Evolutionary conservation across 2,329 filamentous ascomycete genomes (phyloP).

Genomic region (Grosmannia huntii): DNA sequence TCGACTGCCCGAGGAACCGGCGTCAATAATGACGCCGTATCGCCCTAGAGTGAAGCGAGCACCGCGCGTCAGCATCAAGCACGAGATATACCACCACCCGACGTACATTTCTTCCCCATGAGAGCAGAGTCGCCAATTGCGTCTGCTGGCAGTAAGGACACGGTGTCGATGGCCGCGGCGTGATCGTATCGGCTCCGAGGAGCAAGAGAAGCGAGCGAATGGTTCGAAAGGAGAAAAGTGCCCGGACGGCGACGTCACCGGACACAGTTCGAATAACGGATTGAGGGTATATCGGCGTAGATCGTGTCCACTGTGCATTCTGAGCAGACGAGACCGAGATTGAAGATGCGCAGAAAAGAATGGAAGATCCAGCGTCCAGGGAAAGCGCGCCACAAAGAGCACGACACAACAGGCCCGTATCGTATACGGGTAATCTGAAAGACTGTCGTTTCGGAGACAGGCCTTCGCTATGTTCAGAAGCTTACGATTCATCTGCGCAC

Average conservation of each 20-base stretch:
- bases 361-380: background rate
- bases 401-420: background rate
- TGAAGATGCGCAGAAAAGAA: background rate
- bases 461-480: no score
- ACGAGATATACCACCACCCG: background rate
- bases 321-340: background rate
- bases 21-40: slow-evolving; percentile 94
- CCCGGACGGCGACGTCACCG: background rate
- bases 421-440: background rate
- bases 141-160: background rate
- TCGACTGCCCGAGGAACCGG: slow-evolving; percentile 92
- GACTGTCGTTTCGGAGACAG: background rate
- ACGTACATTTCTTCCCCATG: slow-evolving; percentile 11
- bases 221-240: background rate
- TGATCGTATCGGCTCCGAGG: background rate
- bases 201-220: background rate
- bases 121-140: background rate
- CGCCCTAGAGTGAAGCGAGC: slow-evolving; percentile 30
- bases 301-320: background rate
- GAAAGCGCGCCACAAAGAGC: background rate
- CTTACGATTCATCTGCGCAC: background rate
- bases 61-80: background rate
- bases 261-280: no score
- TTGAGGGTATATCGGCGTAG: no score
- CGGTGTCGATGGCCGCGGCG: background rate